phyloP scores from a whole-genome alignment of 371 early-diverging fungal species.

The Mortierella sp. region DNA sequence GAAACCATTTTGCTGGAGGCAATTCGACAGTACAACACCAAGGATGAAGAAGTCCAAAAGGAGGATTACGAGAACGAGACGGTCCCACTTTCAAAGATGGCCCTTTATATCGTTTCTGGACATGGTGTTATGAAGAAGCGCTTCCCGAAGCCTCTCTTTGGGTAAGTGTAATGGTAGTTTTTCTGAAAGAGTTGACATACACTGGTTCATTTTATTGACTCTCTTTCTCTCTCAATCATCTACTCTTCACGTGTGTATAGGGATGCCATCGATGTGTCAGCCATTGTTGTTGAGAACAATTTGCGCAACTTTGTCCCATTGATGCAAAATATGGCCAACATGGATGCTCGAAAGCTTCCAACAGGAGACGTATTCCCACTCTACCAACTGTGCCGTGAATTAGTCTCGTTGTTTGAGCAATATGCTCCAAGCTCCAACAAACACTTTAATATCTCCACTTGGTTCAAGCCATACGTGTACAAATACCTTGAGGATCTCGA shows the following conservation, averaged over 20 bases:
- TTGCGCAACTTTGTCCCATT: slow-evolving; percentile 47
- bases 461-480: slow-evolving; percentile 71
- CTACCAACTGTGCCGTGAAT: slow-evolving; percentile 44
- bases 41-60: slow-evolving; percentile 54
- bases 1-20: slow-evolving; percentile 37
- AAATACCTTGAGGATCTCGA: slow-evolving; percentile 69
- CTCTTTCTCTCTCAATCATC: background rate
- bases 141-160: slow-evolving; percentile 41
- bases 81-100: slow-evolving; percentile 45
- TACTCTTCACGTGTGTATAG: too few relatives aligned
- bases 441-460: slow-evolving; percentile 70
- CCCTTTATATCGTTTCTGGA: slow-evolving; percentile 47
- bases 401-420: slow-evolving; percentile 40
- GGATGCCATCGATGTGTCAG: slow-evolving; percentile 32
- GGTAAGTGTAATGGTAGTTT: too few relatives aligned
- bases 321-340: slow-evolving; percentile 55
- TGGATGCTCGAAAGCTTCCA: slow-evolving; percentile 49
- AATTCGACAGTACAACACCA: slow-evolving; percentile 51
- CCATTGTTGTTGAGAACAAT: slow-evolving; percentile 43
- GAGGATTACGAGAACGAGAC: slow-evolving; percentile 49
- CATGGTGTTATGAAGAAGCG: slow-evolving; percentile 47
- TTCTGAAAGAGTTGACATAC: background rate
- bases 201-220: background rate
- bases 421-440: slow-evolving; percentile 46
- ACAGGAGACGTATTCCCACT: slow-evolving; percentile 50